These are phyloP conservation scores for Penicillium sp. DNA, from an alignment of 2,329 filamentous ascomycete genomes.

Conservation along the genomic window DNA sequence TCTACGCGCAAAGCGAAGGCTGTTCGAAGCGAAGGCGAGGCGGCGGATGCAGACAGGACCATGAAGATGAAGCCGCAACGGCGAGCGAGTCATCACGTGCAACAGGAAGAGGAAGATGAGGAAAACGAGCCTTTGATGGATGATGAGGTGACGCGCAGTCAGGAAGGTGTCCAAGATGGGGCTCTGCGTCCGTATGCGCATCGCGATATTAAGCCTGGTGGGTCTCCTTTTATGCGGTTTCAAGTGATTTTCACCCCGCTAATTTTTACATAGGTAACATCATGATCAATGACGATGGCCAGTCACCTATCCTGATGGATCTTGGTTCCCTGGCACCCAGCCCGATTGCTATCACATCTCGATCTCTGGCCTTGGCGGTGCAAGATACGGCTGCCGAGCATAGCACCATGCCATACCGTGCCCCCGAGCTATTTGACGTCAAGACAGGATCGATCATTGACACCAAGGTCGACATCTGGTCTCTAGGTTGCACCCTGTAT, in stretches of 20 bases:
- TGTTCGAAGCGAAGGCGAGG: constrained; percentile 55
- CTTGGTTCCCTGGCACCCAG: constrained; percentile 86
- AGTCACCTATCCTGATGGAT: constrained; percentile 92
- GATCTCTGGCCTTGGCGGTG: constrained; percentile 84
- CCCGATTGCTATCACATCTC: constrained; percentile 83
- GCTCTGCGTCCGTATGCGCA: constrained; percentile 82
- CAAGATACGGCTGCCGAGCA: constrained; percentile 96
- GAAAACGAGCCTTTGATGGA: constrained; percentile 84
- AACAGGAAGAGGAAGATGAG: constrained; percentile 71
- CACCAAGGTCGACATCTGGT: constrained; percentile 98
- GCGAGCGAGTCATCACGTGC: constrained; percentile 46
- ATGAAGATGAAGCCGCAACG: constrained; percentile 41
- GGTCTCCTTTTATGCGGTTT: constrained; percentile 23
- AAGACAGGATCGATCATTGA: constrained; percentile 90
- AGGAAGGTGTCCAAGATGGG: constrained; percentile 67
- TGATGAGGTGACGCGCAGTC: constrained; percentile 66
- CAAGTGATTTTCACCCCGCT: neutral
- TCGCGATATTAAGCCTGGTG: constrained; percentile 94
- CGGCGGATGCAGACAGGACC: constrained; percentile 50
- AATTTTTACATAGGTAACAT: constrained; percentile 68
- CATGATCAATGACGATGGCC: constrained; percentile 93
- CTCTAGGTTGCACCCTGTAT: constrained; percentile 93
- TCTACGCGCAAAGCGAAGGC: constrained; percentile 56
- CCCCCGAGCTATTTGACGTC: constrained; percentile 96
- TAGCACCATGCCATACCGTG: constrained; percentile 97